These are phyloP conservation scores for Ceratobasidium sp. DNA, from an alignment of 1,284 basidiomycete species.

Conservation along the genomic window DNA sequence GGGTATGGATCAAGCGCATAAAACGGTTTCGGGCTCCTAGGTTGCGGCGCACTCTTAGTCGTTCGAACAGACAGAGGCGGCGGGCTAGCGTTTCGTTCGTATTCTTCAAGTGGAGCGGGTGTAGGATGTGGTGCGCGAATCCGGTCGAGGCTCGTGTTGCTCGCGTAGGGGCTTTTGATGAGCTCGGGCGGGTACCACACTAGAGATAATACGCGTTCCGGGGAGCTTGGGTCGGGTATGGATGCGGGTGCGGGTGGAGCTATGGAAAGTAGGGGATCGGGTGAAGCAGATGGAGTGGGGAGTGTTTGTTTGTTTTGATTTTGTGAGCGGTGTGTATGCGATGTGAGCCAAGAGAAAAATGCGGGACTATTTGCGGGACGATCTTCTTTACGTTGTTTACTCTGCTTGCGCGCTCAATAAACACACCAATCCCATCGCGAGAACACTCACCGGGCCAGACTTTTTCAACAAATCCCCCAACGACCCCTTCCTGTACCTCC, in stretches of 20 bases:
- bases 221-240: slow-evolving; percentile 7
- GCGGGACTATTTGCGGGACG: slow-evolving; percentile 29
- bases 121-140: slow-evolving; percentile 19
- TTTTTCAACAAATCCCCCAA: slow-evolving; percentile 19
- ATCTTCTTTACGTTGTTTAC: slow-evolving; percentile 10
- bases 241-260: neutral
- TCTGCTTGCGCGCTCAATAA: neutral
- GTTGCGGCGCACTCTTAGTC: neutral
- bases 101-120: slow-evolving; percentile 4
- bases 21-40: neutral
- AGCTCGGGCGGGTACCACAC: slow-evolving; percentile 39
- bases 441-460: slow-evolving; percentile 18
- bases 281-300: slow-evolving; percentile 24
- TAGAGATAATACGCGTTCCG: slow-evolving; percentile 18
- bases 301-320: neutral
- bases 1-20: neutral
- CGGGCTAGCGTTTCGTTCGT: neutral
- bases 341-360: slow-evolving; percentile 35
- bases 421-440: neutral
- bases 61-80: neutral
- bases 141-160: slow-evolving; percentile 17
- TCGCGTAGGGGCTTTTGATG: slow-evolving; percentile 31
- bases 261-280: neutral
- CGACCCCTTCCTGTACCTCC: slow-evolving; percentile 8
- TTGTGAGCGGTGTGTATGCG: slow-evolving; percentile 27